Conservation (phyloP, 352 stramenopile genomes). For the Elongisporangium prolatum region DNA sequence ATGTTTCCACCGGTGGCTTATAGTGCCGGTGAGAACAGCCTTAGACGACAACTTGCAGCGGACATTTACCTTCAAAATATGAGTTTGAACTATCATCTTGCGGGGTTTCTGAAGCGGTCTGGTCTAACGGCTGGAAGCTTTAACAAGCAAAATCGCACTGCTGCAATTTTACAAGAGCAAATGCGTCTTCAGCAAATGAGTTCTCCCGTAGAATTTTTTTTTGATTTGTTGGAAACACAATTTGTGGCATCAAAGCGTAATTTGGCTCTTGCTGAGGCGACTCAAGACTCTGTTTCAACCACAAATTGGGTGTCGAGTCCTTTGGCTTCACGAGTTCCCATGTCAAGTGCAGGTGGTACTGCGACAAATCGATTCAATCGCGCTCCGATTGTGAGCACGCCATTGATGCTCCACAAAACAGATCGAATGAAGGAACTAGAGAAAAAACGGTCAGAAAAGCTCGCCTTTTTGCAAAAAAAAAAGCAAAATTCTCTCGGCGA, state of each 20-base stretch:
- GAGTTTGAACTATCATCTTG: slow-evolving; percentile 5
- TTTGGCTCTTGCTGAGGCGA: not conserved
- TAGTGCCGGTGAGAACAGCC: slow-evolving; percentile 16
- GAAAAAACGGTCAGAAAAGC: slow-evolving; percentile 37
- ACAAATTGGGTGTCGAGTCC: not conserved
- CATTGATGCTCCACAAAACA: slow-evolving; percentile 33
- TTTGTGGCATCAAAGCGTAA: slow-evolving; percentile 6
- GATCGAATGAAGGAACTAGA: slow-evolving; percentile 57
- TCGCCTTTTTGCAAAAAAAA: slow-evolving; percentile 37
- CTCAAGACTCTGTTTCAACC: not conserved
- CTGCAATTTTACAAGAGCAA: not conserved
- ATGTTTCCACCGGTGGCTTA: slow-evolving; percentile 31
- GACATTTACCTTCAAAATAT: slow-evolving; percentile 15
- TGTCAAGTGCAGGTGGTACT: not conserved
- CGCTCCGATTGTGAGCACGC: not conserved
- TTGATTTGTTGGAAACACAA: slow-evolving; percentile 10
- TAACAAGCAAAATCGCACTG: not conserved
- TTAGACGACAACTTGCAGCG: slow-evolving; percentile 20
- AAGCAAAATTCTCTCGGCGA: slow-evolving; percentile 65
- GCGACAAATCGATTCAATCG: not conserved
- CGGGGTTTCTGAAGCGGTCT: not conserved
- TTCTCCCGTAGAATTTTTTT: slow-evolving; percentile 3
- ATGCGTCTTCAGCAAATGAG: not conserved
- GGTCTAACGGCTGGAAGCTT: not conserved
- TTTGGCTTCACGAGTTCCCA: not conserved